Conservation (phyloP, 495 filamentous ascomycete genomes). For the Tuber calosporum region DNA sequence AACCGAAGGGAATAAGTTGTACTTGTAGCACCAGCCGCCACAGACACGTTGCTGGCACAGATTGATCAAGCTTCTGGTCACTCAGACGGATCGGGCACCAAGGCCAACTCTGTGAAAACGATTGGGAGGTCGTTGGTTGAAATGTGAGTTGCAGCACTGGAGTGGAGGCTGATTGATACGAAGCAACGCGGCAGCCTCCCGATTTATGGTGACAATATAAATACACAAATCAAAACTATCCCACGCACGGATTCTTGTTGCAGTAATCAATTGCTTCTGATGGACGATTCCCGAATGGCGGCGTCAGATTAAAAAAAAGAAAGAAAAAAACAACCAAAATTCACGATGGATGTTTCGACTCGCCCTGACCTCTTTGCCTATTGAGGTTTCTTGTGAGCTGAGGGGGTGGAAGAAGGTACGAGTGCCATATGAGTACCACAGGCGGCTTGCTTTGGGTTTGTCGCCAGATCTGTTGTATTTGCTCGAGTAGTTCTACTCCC, state of each 20-base stretch:
- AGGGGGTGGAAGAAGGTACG: not conserved
- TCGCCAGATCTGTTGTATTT: not conserved
- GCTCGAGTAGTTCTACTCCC: not conserved
- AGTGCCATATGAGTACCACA: no score
- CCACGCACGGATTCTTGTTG: not conserved
- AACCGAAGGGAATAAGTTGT: not conserved
- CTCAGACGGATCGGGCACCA: not conserved
- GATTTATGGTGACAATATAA: not conserved
- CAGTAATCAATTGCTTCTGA: not conserved
- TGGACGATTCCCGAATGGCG: not conserved
- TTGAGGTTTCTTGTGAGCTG: not conserved
- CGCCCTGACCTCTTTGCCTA: not conserved
- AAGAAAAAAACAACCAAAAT: no score
- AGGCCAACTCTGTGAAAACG: not conserved
- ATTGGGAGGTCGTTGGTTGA: not conserved
- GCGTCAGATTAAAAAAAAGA: not conserved
- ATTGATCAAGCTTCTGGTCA: not conserved
- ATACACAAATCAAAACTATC: not conserved
- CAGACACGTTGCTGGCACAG: not conserved
- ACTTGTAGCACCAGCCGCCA: not conserved
- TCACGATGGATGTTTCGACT: not conserved
- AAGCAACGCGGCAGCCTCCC: not conserved
- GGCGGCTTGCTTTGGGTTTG: not conserved
- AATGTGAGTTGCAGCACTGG: not conserved
- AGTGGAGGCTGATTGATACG: not conserved